phyloP scores from a whole-genome alignment of 1,139 yeast species.

The Petasospora rhodanensis region DNA sequence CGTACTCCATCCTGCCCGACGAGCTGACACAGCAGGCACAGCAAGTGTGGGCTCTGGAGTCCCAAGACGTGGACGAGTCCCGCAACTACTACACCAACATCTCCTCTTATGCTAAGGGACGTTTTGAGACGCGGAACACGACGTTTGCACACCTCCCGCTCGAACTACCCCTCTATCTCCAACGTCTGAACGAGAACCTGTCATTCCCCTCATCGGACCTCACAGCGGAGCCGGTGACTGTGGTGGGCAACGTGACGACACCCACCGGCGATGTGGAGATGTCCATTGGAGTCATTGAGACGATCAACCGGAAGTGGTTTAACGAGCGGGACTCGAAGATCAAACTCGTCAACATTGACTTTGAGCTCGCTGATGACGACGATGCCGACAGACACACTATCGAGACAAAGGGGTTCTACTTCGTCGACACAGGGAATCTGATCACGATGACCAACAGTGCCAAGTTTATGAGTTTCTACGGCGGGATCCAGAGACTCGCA shows the following conservation, averaged over 20 bases:
- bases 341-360: conserved; percentile 28
- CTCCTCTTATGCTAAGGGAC: conserved; percentile 46
- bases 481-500: conserved; percentile 56
- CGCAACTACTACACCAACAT: conserved; percentile 43
- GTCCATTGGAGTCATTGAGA: conserved; percentile 24
- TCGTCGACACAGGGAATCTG: conserved; percentile 64
- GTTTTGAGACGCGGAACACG: conserved; percentile 29
- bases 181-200: conserved; percentile 28
- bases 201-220: conserved; percentile 25
- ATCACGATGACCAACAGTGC: conserved; percentile 63
- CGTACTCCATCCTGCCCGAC: conserved; percentile 59
- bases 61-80: not conserved
- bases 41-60: conserved; percentile 43
- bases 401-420: conserved; percentile 62
- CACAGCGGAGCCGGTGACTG: conserved; percentile 1
- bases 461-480: conserved; percentile 63
- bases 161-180: conserved; percentile 43
- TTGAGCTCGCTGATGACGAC: conserved; percentile 33
- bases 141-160: conserved; percentile 27
- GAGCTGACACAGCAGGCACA: conserved; percentile 43
- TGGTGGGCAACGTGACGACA: conserved; percentile 20
- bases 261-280: conserved; percentile 28
- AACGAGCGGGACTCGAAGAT: conserved; percentile 29
- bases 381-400: conserved; percentile 44
- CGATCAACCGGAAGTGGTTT: conserved; percentile 23